Base-by-base conservation (phyloP, 148 eudicot genomes). In the Cornus kousa region DNA sequence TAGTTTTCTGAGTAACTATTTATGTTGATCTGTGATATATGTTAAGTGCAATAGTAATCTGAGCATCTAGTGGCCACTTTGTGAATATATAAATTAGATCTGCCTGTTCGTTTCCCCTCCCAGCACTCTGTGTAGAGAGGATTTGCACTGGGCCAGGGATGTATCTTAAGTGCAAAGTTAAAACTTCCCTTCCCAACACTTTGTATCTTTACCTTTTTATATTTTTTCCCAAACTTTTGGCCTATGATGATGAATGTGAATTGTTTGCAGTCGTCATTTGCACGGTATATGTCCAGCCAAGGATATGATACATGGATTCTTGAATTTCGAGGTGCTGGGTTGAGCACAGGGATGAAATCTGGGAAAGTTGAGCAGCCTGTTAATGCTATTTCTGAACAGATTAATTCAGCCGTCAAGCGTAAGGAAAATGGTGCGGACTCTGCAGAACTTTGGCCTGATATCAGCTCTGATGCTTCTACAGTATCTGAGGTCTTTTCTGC, bases 291-390 rank as follows among this genome's bases (percentile, higher is more conserved):
- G 92, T 84, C 88, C 22, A 74, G 82, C 48, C 83, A 91, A 83
- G 92, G 94, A 75, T 91, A 89, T 77, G 92, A 91, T 75, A 87
- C 94, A 66, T 91, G 94, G 94, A 87, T 85, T 77, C 90, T 91
- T 72, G 94, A 91, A 75, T 79, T 89, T 39, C 89, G 94, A 62
- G 94, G 94, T 76, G 88, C 94, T 75, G 94, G 94, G 46, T 85
- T 91, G 79, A 91, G 94, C 78, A 72, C 81, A 86, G 71, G 82
- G 70, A 72, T 80, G n/a, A 85, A 76, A 32, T 50, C 70, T 31
- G 20, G 72, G 48, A 75, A 82, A 70, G 75, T 75, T 75, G 70
- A 80, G 79, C 76, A 74, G 37, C 80, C 75, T 48, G n/a, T 70
- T 11, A 57, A 76, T 43, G 71, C 53, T 73, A 67, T 68, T 48